phyloP scores from a whole-genome alignment of 202 grass and related monocot genomes.

The Panicum hallii region DNA sequence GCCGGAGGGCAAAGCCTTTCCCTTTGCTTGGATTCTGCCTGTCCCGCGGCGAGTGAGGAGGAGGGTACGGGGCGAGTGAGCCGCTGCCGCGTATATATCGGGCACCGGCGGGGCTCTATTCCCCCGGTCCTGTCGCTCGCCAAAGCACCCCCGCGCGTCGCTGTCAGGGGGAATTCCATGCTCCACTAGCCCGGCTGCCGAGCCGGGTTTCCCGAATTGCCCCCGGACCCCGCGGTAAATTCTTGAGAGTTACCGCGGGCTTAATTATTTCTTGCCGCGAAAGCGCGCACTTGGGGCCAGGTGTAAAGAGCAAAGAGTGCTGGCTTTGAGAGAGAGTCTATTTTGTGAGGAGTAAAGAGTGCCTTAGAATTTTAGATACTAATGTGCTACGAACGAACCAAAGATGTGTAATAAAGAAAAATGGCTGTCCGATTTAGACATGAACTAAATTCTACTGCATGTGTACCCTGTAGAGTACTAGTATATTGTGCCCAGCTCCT shows the following conservation, averaged over 20 bases:
- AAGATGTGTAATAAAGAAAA: background rate
- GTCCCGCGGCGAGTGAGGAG: conserved; percentile 33
- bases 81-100: conserved; percentile 67
- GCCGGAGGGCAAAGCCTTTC: conserved; percentile 25
- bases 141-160: conserved; percentile 38
- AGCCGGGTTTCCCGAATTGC: conserved; percentile 28
- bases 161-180: conserved; percentile 66
- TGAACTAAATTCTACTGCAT: background rate
- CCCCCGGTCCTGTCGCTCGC: conserved; percentile 33
- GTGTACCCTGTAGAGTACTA: background rate
- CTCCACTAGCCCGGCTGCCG: conserved; percentile 41
- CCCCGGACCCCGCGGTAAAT: background rate
- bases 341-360: background rate
- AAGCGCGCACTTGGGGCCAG: background rate
- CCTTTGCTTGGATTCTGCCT: conserved; percentile 41
- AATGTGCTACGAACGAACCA: background rate
- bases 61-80: conserved; percentile 40
- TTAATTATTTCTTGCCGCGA: conserved; percentile 7
- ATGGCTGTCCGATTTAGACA: background rate
- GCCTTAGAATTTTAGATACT: background rate
- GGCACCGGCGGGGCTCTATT: conserved; percentile 17
- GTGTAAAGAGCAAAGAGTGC: background rate
- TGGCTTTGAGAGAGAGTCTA: background rate
- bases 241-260: background rate
- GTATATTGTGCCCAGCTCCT: background rate